These are phyloP conservation scores for Cutaneotrichosporon sp. DNA, from an alignment of 1,284 basidiomycete genomes.

Conservation along the genomic window DNA sequence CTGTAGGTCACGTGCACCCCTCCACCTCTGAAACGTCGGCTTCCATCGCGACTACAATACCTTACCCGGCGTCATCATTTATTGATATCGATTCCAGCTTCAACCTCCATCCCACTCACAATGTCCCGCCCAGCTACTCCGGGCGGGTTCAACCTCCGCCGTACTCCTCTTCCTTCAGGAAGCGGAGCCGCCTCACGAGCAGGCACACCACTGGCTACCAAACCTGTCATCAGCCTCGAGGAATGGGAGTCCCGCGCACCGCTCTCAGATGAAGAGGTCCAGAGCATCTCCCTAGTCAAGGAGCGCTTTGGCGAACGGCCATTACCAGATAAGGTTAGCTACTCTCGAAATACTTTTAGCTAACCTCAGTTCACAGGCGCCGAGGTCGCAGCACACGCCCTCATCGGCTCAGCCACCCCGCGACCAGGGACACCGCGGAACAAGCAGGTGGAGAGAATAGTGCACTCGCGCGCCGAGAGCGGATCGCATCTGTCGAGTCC, in stretches of 20 bases:
- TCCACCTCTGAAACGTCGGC: no score
- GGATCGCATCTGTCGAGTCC: conserved; percentile 14
- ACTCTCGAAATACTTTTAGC: neutral
- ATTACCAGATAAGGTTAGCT: conserved; percentile 66
- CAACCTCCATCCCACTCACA: no score
- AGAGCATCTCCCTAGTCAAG: conserved; percentile 63
- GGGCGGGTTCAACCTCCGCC: conserved; percentile 16
- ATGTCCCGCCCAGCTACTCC: conserved; percentile 20
- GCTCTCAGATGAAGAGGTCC: conserved; percentile 62
- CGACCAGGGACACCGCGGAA: conserved; percentile 26
- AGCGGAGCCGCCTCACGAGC: conserved; percentile 7
- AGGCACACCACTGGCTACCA: conserved; percentile 9
- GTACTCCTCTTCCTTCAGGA: conserved; percentile 7
- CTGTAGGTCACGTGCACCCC: no score
- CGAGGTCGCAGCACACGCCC: conserved; percentile 22
- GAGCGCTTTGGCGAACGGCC: conserved; percentile 59
- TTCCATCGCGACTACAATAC: no score
- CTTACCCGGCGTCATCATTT: no score
- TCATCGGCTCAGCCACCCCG: conserved; percentile 45
- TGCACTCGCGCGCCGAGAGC: conserved; percentile 12
- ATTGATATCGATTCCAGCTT: no score
- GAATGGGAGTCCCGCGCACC: conserved; percentile 84
- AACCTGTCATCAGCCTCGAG: conserved; percentile 55
- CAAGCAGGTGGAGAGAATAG: neutral
- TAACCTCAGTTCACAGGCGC: conserved; percentile 22